Evolutionary conservation across 148 eudicot species (phyloP), one percentile per base, ranked within the genome.

Genomic region (Rhododendron henanense): DNA sequence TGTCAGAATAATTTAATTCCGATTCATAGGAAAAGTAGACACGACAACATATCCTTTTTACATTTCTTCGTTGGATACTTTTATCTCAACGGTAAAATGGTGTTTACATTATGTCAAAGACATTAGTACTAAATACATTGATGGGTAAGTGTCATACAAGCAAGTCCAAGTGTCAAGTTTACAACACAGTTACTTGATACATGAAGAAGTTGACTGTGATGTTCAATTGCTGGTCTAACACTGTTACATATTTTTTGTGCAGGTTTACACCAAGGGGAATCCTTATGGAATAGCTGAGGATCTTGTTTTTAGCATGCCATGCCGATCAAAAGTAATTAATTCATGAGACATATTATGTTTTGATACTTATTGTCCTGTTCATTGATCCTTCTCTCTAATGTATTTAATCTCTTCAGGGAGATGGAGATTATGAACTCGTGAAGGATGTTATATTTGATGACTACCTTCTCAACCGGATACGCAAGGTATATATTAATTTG

Each of bases 281-380:
- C 98, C 98, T 16, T 97, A 97, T 69, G 99, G 98, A 55, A 95
- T 95, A 78, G 95, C 94, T 21, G 98, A 97, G 81, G 99, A 85
- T 87, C 93, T 97, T 84, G 96, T 97, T 89, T 97, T 97, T 92
- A 97, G 99, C 86, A 95, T 97, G 99, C 99, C 99, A 25, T 97
- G 99, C 92, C 89, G 96, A 90, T 97, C 99, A 71, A 97, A 94
- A 87, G 99, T 95, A 84, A 89, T 76, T 78, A 16, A 35, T 31
- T 41, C 59, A 31, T 10, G 10, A 13, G 63, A 39, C 35, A n/a
- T 59, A n/a, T 59, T 69, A 51, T 50, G n/a, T 31, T 47, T 33
- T 69, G 13, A 33, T 48, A 23, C 23, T 31, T 3, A 28, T 80
- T 45, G 18, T 8, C 71, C 45, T 87, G 13, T 47, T 71, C 53